A percentile compares a stretch with the other conserved stretches of the same genome.
These are phyloP conservation scores for Amphirosellinia nigrospora DNA, from an alignment of 495 filamentous ascomycete species.

Conservation along the genomic window DNA sequence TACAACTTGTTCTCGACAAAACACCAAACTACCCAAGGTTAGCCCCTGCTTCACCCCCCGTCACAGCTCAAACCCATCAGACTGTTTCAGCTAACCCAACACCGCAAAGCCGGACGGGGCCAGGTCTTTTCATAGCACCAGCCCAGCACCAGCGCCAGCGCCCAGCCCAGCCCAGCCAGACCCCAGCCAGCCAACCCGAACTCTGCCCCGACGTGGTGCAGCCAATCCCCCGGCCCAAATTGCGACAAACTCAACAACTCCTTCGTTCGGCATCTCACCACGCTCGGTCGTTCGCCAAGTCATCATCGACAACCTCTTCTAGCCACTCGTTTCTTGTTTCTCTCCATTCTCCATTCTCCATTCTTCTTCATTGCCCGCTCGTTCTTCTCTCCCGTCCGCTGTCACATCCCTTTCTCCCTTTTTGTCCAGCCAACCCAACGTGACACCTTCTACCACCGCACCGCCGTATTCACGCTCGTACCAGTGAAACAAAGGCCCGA, in stretches of 20 bases:
- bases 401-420: not conserved
- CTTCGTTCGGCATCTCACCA: slow-evolving; percentile 23
- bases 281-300: slow-evolving; percentile 21
- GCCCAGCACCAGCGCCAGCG: too few relatives aligned
- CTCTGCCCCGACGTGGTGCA: not conserved
- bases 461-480: not conserved
- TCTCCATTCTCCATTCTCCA: slow-evolving; percentile 11
- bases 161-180: too few relatives aligned
- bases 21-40: not conserved
- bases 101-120: slow-evolving; percentile 34
- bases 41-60: slow-evolving; percentile 9
- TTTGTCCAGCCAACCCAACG: slow-evolving; percentile 9
- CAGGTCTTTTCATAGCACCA: slow-evolving; percentile 24
- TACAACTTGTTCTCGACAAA: not conserved
- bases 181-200: slow-evolving; percentile 7
- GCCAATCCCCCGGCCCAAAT: slow-evolving; percentile 13
- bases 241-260: slow-evolving; percentile 14
- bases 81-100: slow-evolving; percentile 53
- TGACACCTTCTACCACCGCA: not conserved
- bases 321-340: slow-evolving; percentile 17
- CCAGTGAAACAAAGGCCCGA: slow-evolving; percentile 2
- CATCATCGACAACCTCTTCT: slow-evolving; percentile 8
- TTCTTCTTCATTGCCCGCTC: slow-evolving; percentile 1
- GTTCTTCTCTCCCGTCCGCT: not conserved
- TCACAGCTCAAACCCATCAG: slow-evolving; percentile 45